phyloP scores from a whole-genome alignment of 495 filamentous ascomycete species.

The Parachaetomium inaequale region DNA sequence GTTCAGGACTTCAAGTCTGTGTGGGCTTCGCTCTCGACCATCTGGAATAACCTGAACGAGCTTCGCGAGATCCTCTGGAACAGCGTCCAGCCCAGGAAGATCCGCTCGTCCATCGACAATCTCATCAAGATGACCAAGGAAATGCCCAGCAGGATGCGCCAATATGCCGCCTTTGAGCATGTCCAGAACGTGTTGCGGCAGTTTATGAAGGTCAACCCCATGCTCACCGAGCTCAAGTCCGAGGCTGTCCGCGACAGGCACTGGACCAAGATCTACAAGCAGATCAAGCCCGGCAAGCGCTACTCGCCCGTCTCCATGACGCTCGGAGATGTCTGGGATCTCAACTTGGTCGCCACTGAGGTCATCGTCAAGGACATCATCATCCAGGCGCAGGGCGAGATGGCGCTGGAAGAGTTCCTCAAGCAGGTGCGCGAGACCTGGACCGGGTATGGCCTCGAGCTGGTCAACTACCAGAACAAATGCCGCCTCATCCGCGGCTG shows the following conservation, averaged over 20 bases:
- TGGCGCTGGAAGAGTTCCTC: conserved; percentile 97
- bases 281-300: conserved; percentile 80
- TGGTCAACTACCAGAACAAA: conserved; percentile 96
- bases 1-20: conserved; percentile 99
- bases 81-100: conserved; percentile 86
- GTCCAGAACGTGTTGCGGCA: conserved; percentile 87
- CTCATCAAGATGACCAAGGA: conserved; percentile 98
- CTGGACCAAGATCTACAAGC: conserved; percentile 96
- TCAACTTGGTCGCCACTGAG: conserved; percentile 84
- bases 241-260: conserved; percentile 94
- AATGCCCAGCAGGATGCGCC: conserved; percentile 98
- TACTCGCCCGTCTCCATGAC: conserved; percentile 92
- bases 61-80: conserved; percentile 88
- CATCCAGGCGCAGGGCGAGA: conserved; percentile 92
- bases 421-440: conserved; percentile 95
- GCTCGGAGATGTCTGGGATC: conserved; percentile 95
- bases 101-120: conserved; percentile 80
- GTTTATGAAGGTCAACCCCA: conserved; percentile 80
- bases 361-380: conserved; percentile 85
- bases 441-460: conserved; percentile 88
- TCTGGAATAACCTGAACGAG: conserved; percentile 96
- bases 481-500: conserved; percentile 95
- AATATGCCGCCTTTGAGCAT: conserved; percentile 98
- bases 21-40: conserved; percentile 88
- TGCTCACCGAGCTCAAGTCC: conserved; percentile 89